Conservation (phyloP, 1,284 basidiomycete species). For the Trichosporon coremiiforme region DNA sequence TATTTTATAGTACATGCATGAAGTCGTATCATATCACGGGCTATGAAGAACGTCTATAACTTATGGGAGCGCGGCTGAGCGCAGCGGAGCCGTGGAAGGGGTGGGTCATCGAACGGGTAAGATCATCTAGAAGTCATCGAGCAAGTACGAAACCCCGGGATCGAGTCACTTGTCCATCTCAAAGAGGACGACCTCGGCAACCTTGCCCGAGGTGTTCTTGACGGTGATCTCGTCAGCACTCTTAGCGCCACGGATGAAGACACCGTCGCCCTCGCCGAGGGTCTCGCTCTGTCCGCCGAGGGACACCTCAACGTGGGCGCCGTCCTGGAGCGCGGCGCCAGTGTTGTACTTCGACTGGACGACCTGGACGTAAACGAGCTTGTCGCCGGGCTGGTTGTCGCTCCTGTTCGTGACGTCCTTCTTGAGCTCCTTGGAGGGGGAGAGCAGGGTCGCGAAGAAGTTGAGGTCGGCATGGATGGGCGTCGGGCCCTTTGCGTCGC, state of each 20-base stretch:
- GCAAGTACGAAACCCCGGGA: background rate
- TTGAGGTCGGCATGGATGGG: slow-evolving; percentile 61
- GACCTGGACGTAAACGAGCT: slow-evolving; percentile 57
- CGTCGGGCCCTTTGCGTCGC: slow-evolving; percentile 71
- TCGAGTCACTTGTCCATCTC: slow-evolving; percentile 60
- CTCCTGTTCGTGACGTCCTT: slow-evolving; percentile 62
- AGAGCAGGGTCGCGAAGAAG: slow-evolving; percentile 66
- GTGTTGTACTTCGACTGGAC: slow-evolving; percentile 76
- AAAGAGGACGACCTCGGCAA: slow-evolving; percentile 72
- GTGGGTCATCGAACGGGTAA: too few relatives aligned
- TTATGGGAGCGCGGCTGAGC: too few relatives aligned
- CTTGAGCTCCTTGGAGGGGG: slow-evolving; percentile 61
- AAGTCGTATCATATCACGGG: background rate
- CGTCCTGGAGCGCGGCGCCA: slow-evolving; percentile 48
- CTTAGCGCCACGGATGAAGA: slow-evolving; percentile 64
- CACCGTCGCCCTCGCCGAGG: slow-evolving; percentile 69
- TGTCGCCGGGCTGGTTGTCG: slow-evolving; percentile 29
- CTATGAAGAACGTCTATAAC: too few relatives aligned
- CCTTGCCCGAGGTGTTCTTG: slow-evolving; percentile 64
- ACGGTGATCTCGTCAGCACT: slow-evolving; percentile 59
- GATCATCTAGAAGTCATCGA: too few relatives aligned
- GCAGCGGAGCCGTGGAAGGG: too few relatives aligned
- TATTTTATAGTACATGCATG: slow-evolving; percentile 8
- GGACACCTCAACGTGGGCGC: slow-evolving; percentile 39
- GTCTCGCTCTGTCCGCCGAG: slow-evolving; percentile 56